Evolutionary conservation across 352 stramenopile genomes (phyloP), one percentile per base, ranked within the genome.

Genomic region (Pythium sukuiense): DNA sequence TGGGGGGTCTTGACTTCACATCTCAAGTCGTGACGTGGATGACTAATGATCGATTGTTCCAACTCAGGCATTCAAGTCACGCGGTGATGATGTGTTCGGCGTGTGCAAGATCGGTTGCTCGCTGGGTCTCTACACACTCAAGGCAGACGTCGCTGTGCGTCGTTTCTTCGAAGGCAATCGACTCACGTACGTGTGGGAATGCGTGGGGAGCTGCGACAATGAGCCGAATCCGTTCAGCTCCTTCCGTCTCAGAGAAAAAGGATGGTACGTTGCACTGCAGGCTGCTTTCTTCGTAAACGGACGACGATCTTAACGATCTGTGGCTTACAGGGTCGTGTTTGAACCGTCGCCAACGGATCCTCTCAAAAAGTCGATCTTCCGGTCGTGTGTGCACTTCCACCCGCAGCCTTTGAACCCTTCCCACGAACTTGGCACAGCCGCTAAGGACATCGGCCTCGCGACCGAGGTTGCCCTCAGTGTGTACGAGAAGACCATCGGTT

Each of bases 141-240:
- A 76, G 6, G 72, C 67, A n/a, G 72, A 87, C 49, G 69, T 85
- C 11, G 79, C 77, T 1, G 67, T 87, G 55, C 74, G 75, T 12
- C 63, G 74, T 11, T 87, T 76, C 48, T 55, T 74, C 12, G 79
- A 87, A 43, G 62, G 71, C 24, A 65, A 81, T 24, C 72, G 80
- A 16, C 61, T 85, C 27, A 82, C 76, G 20, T 82, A 77, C 49
- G 69, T 82, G 14, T 87, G 79, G 79, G 76, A 85, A 59, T 87
- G 72, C 50, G 56, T 76, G 7, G 79, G 71, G 9, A 30, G 67
- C 7, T 76, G 57, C 30, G 65, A 72, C 35, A 67, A 70, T 32
- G 69, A 70, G 0, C 33, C 57, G 11, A 59, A 64, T 27, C 54
- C 59, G 16, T 61, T 61, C 39, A 61, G 39, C 20, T 72, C 68